Conservation (phyloP, 345 rosid species). For the Streptanthus diversifolius region DNA sequence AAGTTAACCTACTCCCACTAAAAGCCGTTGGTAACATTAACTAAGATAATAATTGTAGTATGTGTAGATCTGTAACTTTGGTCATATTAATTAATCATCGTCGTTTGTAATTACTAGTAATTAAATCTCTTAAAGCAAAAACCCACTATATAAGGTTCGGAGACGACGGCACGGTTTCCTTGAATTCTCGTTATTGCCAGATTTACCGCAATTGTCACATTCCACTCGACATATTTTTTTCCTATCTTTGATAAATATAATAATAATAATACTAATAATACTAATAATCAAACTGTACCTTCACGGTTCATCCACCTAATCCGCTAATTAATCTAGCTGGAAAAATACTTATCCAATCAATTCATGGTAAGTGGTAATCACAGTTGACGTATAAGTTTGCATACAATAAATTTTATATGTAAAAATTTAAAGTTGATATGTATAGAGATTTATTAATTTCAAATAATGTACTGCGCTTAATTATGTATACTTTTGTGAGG, state of each 20-base stretch:
- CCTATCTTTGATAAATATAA: background rate
- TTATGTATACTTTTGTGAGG: background rate
- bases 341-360: background rate
- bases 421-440: too few species aligned
- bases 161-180: conserved; percentile 27
- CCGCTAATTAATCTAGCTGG: conserved; percentile 17
- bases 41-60: background rate
- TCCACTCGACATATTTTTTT: conserved; percentile 24
- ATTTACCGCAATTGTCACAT: conserved; percentile 29
- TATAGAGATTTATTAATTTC: background rate
- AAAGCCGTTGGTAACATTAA: conserved; percentile 23
- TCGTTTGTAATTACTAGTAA: conserved; percentile 4
- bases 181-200: conserved; percentile 23
- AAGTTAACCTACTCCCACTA: conserved; percentile 30
- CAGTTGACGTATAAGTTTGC: too few species aligned
- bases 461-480: background rate
- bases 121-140: conserved; percentile 11
- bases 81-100: background rate
- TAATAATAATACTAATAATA: background rate
- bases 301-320: conserved; percentile 24
- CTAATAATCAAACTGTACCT: conserved; percentile 10
- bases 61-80: conserved; percentile 6
- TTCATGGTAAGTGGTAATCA: background rate
- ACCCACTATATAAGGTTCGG: conserved; percentile 28
- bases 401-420: too few species aligned